A percentile compares a stretch with the other conserved stretches of the same genome.
phyloP scores from a whole-genome alignment of 768 basidiomycete species.

The Pleurotus platypus region DNA sequence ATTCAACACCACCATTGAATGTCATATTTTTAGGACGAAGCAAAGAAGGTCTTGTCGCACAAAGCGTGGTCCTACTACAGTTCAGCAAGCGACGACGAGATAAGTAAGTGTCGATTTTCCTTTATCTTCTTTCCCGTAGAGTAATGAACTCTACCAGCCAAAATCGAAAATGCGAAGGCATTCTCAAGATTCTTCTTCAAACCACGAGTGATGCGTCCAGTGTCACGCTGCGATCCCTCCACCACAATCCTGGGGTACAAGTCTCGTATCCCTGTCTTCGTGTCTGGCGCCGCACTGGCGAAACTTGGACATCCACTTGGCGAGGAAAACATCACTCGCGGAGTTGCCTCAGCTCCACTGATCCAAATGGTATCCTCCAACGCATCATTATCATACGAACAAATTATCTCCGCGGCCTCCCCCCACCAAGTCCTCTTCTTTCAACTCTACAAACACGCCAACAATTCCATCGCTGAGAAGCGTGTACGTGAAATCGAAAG shows the following conservation, averaged over 20 bases:
- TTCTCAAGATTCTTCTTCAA: constrained; percentile 86
- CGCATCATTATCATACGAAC: constrained; percentile 62
- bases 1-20: constrained; percentile 1
- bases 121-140: constrained; percentile 10
- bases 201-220: constrained; percentile 72
- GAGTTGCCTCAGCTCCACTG: constrained; percentile 59
- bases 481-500: constrained; percentile 68
- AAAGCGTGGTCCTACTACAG: constrained; percentile 83
- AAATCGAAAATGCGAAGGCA: constrained; percentile 71
- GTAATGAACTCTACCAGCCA: constrained; percentile 34
- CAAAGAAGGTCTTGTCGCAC: constrained; percentile 65
- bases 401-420: constrained; percentile 55
- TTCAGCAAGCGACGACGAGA: constrained; percentile 83
- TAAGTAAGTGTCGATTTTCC: constrained; percentile 45
- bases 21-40: constrained; percentile 48
- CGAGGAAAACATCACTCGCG: constrained; percentile 78
- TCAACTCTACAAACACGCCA: constrained; percentile 81
- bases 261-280: constrained; percentile 77
- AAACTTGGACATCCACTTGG: constrained; percentile 85
- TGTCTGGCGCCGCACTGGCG: constrained; percentile 81
- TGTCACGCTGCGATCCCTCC: constrained; percentile 63
- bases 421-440: constrained; percentile 69
- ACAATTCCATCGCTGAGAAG: constrained; percentile 61
- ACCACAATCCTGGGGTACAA: constrained; percentile 71
- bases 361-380: constrained; percentile 87